Conservation (phyloP, 129 eudicot genomes). For the Flaveria sonorensis region DNA sequence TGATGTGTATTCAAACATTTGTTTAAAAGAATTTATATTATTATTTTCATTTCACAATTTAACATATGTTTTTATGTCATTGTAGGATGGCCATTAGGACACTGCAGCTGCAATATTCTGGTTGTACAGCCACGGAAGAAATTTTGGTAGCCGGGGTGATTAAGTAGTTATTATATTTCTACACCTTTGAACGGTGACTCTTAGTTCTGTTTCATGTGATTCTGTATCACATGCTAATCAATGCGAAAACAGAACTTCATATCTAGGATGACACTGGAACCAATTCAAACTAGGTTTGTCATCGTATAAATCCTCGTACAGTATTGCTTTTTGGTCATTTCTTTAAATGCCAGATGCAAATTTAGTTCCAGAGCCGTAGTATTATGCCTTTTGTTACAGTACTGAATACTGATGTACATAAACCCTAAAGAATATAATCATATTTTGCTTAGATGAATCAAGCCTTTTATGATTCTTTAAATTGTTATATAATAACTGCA, state of each 20-base stretch:
- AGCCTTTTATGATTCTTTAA: neutral
- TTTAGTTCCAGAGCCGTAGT: neutral
- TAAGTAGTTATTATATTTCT: conserved; percentile 15
- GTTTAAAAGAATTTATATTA: neutral
- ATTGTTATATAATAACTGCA: neutral
- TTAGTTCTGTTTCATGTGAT: conserved; percentile 18
- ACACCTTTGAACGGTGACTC: conserved; percentile 18
- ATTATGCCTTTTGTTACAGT: conserved; percentile 16
- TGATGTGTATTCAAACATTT: neutral
- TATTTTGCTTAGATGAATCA: neutral
- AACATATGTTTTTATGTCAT: conserved; percentile 25
- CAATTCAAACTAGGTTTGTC: conserved; percentile 19
- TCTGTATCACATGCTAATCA: conserved; percentile 18
- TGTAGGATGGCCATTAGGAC: conserved; percentile 42
- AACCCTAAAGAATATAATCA: conserved; percentile 1
- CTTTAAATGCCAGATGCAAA: conserved; percentile 14
- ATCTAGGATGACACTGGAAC: conserved; percentile 18
- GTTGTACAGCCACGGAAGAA: conserved; percentile 42
- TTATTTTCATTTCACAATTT: neutral
- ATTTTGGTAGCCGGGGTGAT: conserved; percentile 43
- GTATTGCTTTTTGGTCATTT: neutral
- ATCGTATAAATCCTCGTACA: conserved; percentile 11
- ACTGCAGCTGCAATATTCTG: conserved; percentile 45
- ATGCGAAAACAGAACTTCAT: neutral
- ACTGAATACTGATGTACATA: neutral